These are phyloP conservation scores for Mortierella antarctica DNA, from an alignment of 192 early-diverging fungal genomes.

Conservation along the genomic window DNA sequence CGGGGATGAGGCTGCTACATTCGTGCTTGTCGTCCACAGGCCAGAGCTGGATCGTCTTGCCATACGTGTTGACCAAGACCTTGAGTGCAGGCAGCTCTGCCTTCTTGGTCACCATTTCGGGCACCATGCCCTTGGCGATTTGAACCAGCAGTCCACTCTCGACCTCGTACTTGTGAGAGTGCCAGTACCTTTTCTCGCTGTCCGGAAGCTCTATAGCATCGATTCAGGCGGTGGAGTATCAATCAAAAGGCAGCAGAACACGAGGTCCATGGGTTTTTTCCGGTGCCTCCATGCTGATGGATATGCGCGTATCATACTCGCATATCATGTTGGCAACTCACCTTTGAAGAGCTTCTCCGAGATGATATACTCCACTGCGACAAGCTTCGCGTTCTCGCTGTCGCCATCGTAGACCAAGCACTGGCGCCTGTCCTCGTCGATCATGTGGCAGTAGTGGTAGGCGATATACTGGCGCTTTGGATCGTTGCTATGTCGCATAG, in stretches of 20 bases:
- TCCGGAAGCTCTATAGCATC: slow-evolving; percentile 37
- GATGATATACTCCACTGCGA: slow-evolving; percentile 72
- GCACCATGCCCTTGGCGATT: slow-evolving; percentile 40
- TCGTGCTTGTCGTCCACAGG: slow-evolving; percentile 59
- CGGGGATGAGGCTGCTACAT: slow-evolving; percentile 30
- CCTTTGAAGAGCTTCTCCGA: slow-evolving; percentile 61
- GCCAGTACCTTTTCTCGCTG: slow-evolving; percentile 67
- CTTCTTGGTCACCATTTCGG: slow-evolving; percentile 28
- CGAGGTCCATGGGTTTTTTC: neutral
- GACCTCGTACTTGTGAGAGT: slow-evolving; percentile 68
- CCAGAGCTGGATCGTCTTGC: slow-evolving; percentile 65
- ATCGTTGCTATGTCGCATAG: slow-evolving; percentile 38
- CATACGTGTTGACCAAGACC: slow-evolving; percentile 55
- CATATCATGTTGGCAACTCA: slow-evolving; percentile 18
- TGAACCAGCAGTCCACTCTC: slow-evolving; percentile 55
- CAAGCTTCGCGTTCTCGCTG: slow-evolving; percentile 52
- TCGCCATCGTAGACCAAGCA: slow-evolving; percentile 66
- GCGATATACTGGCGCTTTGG: slow-evolving; percentile 59
- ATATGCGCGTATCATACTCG: neutral
- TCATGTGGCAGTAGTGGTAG: slow-evolving; percentile 63
- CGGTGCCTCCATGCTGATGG: neutral
- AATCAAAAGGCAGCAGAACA: neutral
- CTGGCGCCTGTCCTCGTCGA: slow-evolving; percentile 64
- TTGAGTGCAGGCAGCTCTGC: slow-evolving; percentile 49
- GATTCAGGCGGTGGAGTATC: neutral